phyloP scores from a whole-genome alignment of 1,284 basidiomycete species.

The Melanopsichium pennsylvanicum region DNA sequence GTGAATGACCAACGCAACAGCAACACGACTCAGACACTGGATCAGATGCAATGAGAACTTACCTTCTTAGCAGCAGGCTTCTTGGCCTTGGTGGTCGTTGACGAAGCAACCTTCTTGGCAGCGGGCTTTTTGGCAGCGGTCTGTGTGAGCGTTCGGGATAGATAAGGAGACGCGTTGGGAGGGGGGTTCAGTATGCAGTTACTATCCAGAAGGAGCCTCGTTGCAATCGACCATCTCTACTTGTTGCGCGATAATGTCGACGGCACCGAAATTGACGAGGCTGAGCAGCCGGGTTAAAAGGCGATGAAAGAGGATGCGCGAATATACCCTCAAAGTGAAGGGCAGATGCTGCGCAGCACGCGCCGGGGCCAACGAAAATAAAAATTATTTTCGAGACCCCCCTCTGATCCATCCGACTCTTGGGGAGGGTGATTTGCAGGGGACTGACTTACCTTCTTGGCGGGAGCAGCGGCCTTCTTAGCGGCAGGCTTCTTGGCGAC shows the following conservation, averaged over 20 bases:
- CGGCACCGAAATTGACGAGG: conserved; percentile 1
- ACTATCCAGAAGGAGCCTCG: no score
- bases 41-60: conserved; percentile 13
- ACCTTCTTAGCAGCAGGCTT: conserved; percentile 61
- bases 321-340: neutral
- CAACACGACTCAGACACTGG: conserved; percentile 10
- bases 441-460: conserved; percentile 53
- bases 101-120: conserved; percentile 51
- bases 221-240: no score
- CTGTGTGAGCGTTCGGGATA: neutral
- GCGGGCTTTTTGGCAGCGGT: conserved; percentile 49
- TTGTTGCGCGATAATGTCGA: conserved; percentile 1
- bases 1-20: conserved; percentile 1
- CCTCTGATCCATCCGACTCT: conserved; percentile 6
- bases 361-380: conserved; percentile 17
- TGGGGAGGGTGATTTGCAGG: conserved; percentile 1
- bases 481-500: conserved; percentile 59
- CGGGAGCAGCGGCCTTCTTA: conserved; percentile 50
- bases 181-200: neutral
- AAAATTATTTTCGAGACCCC: conserved; percentile 12
- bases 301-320: conserved; percentile 7
- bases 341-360: conserved; percentile 14
- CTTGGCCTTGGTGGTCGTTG: conserved; percentile 58
- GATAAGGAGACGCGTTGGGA: neutral
- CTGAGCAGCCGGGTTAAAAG: neutral